Percentiles rank a stretch among this genome's conserved stretches.
These are phyloP conservation scores for Aspergillus sp. DNA, from an alignment of 2,329 filamentous ascomycete species.

Conservation along the genomic window DNA sequence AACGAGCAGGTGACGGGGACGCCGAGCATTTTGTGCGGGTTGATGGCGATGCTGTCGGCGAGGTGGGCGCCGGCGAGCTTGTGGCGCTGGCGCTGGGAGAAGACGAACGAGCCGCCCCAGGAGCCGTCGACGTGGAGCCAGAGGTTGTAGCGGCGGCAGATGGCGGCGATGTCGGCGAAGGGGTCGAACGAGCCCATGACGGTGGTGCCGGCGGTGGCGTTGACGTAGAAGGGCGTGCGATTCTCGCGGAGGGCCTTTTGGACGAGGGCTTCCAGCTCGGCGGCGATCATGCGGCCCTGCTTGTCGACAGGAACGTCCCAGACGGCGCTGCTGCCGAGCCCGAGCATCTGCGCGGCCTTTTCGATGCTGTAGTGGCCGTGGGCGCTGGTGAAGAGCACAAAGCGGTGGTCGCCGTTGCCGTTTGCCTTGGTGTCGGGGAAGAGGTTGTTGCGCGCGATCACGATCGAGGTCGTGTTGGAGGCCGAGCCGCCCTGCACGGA, in stretches of 20 bases:
- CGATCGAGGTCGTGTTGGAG: constrained; percentile 80
- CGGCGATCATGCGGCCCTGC: constrained; percentile 67
- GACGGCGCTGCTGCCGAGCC: constrained; percentile 73
- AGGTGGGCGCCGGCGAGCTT: constrained; percentile 69
- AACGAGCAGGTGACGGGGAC: constrained; percentile 89
- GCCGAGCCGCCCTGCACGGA: constrained; percentile 76
- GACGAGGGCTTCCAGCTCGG: constrained; percentile 63
- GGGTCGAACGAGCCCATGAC: constrained; percentile 88
- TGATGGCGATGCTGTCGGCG: constrained; percentile 81
- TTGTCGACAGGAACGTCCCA: constrained; percentile 71
- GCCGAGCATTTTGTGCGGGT: constrained; percentile 97
- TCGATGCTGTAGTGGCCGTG: constrained; percentile 95
- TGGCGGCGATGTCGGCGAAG: constrained; percentile 63
- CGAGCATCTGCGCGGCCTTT: constrained; percentile 88
- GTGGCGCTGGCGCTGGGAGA: constrained; percentile 61
- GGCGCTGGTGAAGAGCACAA: constrained; percentile 81
- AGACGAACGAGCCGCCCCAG: constrained; percentile 84
- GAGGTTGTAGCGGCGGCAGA: constrained; percentile 69
- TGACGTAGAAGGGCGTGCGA: constrained; percentile 87
- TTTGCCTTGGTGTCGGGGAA: constrained; percentile 72
- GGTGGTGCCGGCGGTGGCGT: constrained; percentile 91
- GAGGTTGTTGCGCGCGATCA: constrained; percentile 82
- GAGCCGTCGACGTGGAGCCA: constrained; percentile 94
- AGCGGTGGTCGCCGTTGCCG: constrained; percentile 64
- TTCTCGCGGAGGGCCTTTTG: constrained; percentile 61